Evolutionary conservation across 192 early-diverging fungal species (phyloP), one percentile per base, ranked within the genome.

Genomic region (Haplosporangium gracile): DNA sequence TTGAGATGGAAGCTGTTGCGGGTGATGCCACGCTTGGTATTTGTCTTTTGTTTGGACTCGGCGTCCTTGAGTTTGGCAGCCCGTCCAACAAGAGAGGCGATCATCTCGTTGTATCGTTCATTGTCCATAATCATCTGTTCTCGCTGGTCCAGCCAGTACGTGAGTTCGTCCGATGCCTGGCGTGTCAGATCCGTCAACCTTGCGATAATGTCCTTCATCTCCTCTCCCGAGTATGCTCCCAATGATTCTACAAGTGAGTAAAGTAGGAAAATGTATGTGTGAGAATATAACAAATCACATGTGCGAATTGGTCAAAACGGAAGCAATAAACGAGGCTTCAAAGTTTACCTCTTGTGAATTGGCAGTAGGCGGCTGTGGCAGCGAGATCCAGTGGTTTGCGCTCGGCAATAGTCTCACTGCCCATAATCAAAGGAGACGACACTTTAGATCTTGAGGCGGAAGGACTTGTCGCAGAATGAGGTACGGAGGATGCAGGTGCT

Each of bases 41-140:
- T 85, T 43, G 83, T 72, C n/a, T 47, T 75, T 49, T 77, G 75
- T 57, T 83, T 88, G 43, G 79, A 79, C 45, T 83, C 74, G 45
- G 80, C 85, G 72, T 88, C 82, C 38, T 84, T 83, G 36, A 89
- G 77, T 57, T 88, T 81, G 65, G 92, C 91, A 1, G 92, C 92
- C 51, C 92, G 90, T 24, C 91, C 92, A 11, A 93, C 91, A 26
- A 93, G 82, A 20, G 91, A 92, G 39, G 86, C 90, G 57, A 93
- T 93, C 82, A 93, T 81, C 70, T 92, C 89, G 51, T 93, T 93
- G 76, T 92, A 93, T 15, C 90, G 91, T 68, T 93, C 92, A 29
- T 91, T 90, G 72, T 93, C 92, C 92, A 93, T 93, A 68, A 91
- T 88, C 68, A 92, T 81, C 55, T 92, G 90, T 68, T 93, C 92